Conservation (phyloP, 2,329 filamentous ascomycete species). For the Escovopsis sp. region DNA sequence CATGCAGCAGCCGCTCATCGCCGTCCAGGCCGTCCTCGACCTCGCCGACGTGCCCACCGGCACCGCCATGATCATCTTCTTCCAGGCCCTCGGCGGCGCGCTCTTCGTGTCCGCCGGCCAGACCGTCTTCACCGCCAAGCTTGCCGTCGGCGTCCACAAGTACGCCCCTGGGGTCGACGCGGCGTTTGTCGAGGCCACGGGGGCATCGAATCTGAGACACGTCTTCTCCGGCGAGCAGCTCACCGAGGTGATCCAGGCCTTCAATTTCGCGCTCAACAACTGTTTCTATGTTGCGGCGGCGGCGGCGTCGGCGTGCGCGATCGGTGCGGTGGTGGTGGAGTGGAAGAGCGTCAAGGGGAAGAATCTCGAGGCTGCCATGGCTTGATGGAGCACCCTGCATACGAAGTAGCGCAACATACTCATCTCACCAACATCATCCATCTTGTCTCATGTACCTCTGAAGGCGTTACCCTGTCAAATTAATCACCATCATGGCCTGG, state of each 20-base stretch:
- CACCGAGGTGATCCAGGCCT: not conserved
- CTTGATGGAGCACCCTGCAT: too few species aligned
- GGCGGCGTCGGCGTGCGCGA: conserved; percentile 26
- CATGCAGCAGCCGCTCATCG: conserved; percentile 29
- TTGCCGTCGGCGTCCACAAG: conserved; percentile 14
- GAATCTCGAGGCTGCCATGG: conserved; percentile 19
- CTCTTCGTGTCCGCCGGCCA: conserved; percentile 26
- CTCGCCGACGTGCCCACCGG: conserved; percentile 1
- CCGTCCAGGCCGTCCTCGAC: conserved; percentile 15
- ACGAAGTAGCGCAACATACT: too few species aligned
- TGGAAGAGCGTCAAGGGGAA: conserved; percentile 43
- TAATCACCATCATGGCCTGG: too few species aligned
- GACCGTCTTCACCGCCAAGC: conserved; percentile 21
- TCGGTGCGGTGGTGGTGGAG: conserved; percentile 29
- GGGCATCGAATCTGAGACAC: not conserved
- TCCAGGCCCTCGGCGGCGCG: conserved; percentile 27
- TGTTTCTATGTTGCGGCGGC: conserved; percentile 29
- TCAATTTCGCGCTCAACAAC: conserved; percentile 23
- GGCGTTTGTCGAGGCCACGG: not conserved
- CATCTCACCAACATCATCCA: not conserved
- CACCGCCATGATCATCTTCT: conserved; percentile 10
- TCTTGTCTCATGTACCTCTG: too few species aligned
- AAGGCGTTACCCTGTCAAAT: too few species aligned
- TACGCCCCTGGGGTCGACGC: conserved; percentile 1
- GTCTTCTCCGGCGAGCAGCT: not conserved